Percentiles rank a stretch among this genome's conserved stretches.
Conservation (phyloP, 805 yeast genomes). For the Sugiyamaella smithiae region DNA sequence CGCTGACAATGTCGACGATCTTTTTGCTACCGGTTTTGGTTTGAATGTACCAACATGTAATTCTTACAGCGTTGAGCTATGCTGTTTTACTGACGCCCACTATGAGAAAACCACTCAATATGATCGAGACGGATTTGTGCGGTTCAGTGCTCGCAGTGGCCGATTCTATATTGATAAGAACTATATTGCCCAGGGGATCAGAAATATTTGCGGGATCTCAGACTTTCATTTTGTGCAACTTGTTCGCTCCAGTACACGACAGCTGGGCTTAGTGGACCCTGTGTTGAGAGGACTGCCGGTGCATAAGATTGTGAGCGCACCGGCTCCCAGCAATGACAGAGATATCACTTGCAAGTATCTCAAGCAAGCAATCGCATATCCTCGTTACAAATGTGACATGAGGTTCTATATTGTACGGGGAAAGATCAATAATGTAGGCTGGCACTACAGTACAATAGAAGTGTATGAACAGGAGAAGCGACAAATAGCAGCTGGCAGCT, state of each 20-base stretch:
- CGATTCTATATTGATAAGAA: conserved; percentile 4
- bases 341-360: conserved; percentile 43
- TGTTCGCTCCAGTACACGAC: conserved; percentile 19
- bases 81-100: not conserved
- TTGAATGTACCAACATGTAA: not conserved
- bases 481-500: conserved; percentile 11
- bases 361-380: conserved; percentile 58
- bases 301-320: conserved; percentile 21
- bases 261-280: not conserved
- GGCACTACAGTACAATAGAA: conserved; percentile 16
- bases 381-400: conserved; percentile 62
- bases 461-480: conserved; percentile 16
- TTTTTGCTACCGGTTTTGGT: conserved; percentile 3
- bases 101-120: not conserved
- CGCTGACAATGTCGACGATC: conserved; percentile 8
- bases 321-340: conserved; percentile 8
- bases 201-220: conserved; percentile 6
- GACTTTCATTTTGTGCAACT: conserved; percentile 23
- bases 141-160: too few species aligned
- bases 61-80: not conserved
- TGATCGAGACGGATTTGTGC: not conserved
- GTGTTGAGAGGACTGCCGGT: conserved; percentile 12
- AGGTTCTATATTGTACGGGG: conserved; percentile 55
- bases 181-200: conserved; percentile 16
- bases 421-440: conserved; percentile 7